Percentiles rank a stretch among this genome's conserved stretches.
Evolutionary conservation across 148 eudicot genomes (phyloP).

Genomic region (Beta vulgaris): DNA sequence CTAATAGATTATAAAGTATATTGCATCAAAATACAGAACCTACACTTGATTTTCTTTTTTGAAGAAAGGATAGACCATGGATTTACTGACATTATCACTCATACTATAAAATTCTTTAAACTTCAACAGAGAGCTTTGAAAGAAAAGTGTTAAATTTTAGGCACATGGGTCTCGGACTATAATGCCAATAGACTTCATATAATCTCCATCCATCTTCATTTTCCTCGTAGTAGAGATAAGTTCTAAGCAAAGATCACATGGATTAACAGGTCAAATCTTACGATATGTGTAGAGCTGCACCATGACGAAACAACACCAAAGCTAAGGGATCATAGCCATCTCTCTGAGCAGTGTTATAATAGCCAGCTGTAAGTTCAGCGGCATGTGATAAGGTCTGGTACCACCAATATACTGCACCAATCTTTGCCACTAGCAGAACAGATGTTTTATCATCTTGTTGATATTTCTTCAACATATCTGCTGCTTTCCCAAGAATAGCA

Average conservation of each 20-base stretch:
- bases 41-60: no score
- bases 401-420: conserved; percentile 64
- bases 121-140: not conserved
- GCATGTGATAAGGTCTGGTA: conserved; percentile 56
- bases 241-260: not conserved
- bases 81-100: not conserved
- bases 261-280: conserved; percentile 28
- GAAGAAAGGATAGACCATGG: not conserved
- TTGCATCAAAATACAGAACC: not conserved
- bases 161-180: not conserved
- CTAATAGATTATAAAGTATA: not conserved
- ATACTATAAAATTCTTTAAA: not conserved
- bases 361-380: conserved; percentile 72
- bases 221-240: not conserved
- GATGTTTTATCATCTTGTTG: conserved; percentile 42
- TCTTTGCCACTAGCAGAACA: conserved; percentile 54
- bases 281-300: conserved; percentile 55
- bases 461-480: conserved; percentile 48
- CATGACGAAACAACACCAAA: conserved; percentile 43
- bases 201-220: not conserved
- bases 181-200: not conserved
- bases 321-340: conserved; percentile 67
- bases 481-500: conserved; percentile 48
- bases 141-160: not conserved
- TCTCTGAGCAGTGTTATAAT: conserved; percentile 55